Base-by-base conservation (phyloP, 306 rosid species). In the Glycyrrhiza uralensis region DNA sequence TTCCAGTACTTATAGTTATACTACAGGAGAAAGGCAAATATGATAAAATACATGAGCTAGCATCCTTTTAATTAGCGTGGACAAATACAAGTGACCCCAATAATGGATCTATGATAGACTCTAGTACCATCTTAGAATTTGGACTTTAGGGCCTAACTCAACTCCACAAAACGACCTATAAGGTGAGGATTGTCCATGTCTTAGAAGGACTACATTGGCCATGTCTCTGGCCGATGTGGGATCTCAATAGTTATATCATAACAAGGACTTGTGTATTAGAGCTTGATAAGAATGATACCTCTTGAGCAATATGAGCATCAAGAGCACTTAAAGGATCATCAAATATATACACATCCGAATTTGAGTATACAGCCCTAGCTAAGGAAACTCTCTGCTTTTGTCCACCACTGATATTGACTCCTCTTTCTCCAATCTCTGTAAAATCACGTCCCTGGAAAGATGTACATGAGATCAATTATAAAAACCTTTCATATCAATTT, bases 251-350 rank as follows among this genome's bases (percentile, higher is more conserved):
- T 57, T 64, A 66, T 71, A 50, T 66, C 46, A 64, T 58, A 39
- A 42, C 44, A 61, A 55, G 70, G 33, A 64, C 3, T 14, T 4
- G 36, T 35, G 10, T 29, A 67, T 28, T 59, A 52, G 15, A 68
- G 62, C 39, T 66, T 42, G 42, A 52, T 41, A 35, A 23, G 67
- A 76, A 32, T 59, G 45, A 12, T 85, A 92, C 98, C 97, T 90
- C 83, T 71, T 79, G 87, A 17, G 93, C 88, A 74, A 93, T 88
- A 74, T 89, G 97, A 69, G 97, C 85, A 76, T 93, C 98, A 54
- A 93, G 89, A 81, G 97, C 98, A 72, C 98, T 93, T 76, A 93
- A 84, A 70, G 98, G 97, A 74, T 90, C 98, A 66, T 93, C 98
- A 63, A 93, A 93, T 80, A 90, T 81, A 74, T 88, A 93, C 3